These are phyloP conservation scores for Barnettozyma vustinii DNA, from an alignment of 805 yeast genomes.

Conservation along the genomic window DNA sequence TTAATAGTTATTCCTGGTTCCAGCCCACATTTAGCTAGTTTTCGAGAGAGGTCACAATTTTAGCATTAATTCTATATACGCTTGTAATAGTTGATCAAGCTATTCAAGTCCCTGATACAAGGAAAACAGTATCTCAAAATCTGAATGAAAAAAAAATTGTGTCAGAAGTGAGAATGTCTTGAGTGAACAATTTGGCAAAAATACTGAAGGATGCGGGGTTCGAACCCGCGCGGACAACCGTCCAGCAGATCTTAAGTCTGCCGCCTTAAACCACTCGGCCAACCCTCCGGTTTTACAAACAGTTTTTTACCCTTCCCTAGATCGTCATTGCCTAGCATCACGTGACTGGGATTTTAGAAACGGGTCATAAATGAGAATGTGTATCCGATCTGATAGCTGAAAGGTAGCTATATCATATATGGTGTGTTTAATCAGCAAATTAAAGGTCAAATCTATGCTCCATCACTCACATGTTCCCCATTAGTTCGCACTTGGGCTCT, in stretches of 20 bases:
- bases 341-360: neutral
- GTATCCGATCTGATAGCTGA: too few relatives aligned
- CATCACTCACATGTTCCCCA: neutral
- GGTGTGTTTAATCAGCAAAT: neutral
- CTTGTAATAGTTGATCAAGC: too few relatives aligned
- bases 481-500: neutral
- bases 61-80: too few relatives aligned
- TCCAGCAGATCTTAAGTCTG: constrained; percentile 33
- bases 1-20: too few relatives aligned
- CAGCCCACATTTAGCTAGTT: too few relatives aligned
- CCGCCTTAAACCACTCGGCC: constrained; percentile 36
- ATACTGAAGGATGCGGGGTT: constrained; percentile 33
- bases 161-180: too few relatives aligned
- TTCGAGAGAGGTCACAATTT: too few relatives aligned
- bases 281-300: constrained; percentile 25
- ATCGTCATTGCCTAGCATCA: neutral
- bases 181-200: too few relatives aligned
- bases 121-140: too few relatives aligned
- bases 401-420: too few relatives aligned
- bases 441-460: too few relatives aligned
- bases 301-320: neutral
- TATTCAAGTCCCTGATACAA: neutral
- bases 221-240: constrained; percentile 33
- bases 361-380: neutral
- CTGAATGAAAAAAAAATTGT: too few relatives aligned